Evolutionary conservation across 2,329 filamentous ascomycete species (phyloP).

Genomic region (Huntiella omanensis): DNA sequence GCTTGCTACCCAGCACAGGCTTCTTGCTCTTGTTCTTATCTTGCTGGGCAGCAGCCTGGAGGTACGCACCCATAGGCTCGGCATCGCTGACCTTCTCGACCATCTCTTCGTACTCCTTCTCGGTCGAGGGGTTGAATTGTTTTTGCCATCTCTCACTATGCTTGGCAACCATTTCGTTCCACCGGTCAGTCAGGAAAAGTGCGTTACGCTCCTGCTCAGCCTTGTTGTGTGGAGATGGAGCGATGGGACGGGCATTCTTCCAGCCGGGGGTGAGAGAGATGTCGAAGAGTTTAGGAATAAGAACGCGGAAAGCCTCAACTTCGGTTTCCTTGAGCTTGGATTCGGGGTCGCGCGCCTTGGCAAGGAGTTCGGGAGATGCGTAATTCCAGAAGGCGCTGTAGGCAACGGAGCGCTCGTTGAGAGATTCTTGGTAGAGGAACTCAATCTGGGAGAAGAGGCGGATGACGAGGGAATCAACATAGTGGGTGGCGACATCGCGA

Average conservation of each 20-base stretch:
- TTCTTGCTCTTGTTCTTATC: neutral
- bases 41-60: neutral
- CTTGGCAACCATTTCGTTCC: slow-evolving; percentile 28
- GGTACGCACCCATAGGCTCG: neutral
- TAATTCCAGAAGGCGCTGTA: slow-evolving; percentile 26
- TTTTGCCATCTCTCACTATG: slow-evolving; percentile 26
- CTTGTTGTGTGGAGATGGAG: slow-evolving; percentile 26
- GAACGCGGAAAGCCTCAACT: slow-evolving; percentile 27
- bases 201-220: slow-evolving; percentile 37
- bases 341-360: slow-evolving; percentile 15
- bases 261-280: slow-evolving; percentile 36
- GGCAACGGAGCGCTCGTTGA: slow-evolving; percentile 24
- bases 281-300: slow-evolving; percentile 34
- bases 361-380: slow-evolving; percentile 15
- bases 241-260: slow-evolving; percentile 22
- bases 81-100: slow-evolving; percentile 1
- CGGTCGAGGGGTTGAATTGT: slow-evolving; percentile 14
- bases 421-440: slow-evolving; percentile 25
- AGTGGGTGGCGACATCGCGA: slow-evolving; percentile 18
- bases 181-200: slow-evolving; percentile 27
- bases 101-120: slow-evolving; percentile 8
- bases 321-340: slow-evolving; percentile 15
- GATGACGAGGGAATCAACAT: slow-evolving; percentile 20
- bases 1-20: neutral
- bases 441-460: slow-evolving; percentile 29